Conservation (phyloP, 768 basidiomycete genomes). For the Tulasnella sp. region DNA sequence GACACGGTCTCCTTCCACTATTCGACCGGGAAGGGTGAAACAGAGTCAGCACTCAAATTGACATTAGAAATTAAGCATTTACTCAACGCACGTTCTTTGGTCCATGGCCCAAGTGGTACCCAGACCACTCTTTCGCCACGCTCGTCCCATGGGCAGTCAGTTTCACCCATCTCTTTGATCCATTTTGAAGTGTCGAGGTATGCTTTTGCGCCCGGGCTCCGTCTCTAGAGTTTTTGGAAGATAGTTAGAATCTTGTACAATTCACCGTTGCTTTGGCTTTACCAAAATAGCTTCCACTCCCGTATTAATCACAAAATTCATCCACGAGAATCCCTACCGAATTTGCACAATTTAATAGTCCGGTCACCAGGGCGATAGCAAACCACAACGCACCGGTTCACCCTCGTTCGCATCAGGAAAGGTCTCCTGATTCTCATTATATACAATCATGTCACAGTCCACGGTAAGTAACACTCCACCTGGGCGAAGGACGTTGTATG, state of each 20-base stretch:
- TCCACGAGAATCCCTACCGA: background rate
- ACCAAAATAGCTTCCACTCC: background rate
- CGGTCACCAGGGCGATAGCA: background rate
- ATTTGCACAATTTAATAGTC: background rate
- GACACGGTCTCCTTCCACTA: background rate
- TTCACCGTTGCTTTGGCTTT: too few species aligned
- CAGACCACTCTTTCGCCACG: background rate
- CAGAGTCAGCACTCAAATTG: too few species aligned
- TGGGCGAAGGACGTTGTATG: conserved; percentile 6
- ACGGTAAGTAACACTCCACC: conserved; percentile 3
- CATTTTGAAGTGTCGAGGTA: background rate
- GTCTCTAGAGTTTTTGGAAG: background rate
- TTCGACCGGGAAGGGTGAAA: background rate
- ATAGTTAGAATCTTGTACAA: too few species aligned
- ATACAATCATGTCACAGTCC: conserved; percentile 8
- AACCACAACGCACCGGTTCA: conserved; percentile 1
- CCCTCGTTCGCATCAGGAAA: background rate
- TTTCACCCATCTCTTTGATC: background rate
- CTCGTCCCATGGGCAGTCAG: background rate
- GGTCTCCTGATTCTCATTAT: conserved; percentile 5
- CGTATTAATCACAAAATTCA: background rate
- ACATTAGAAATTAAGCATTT: background rate
- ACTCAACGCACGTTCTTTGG: background rate
- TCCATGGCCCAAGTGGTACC: background rate
- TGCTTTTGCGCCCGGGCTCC: background rate